phyloP scores from a whole-genome alignment of 2,329 filamentous ascomycete genomes.

The Eutypa lata region DNA sequence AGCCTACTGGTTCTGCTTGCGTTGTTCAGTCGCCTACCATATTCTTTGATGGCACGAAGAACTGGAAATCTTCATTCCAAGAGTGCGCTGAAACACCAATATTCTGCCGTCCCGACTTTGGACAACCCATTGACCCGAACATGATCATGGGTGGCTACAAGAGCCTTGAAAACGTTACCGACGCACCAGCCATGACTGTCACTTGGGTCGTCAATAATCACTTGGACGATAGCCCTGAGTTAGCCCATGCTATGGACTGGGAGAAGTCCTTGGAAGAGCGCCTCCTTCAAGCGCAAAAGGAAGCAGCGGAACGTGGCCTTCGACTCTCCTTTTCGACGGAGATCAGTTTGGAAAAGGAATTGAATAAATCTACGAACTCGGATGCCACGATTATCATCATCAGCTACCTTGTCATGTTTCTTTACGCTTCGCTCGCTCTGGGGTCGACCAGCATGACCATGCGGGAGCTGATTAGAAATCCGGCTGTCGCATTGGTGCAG shows the following conservation, averaged over 20 bases:
- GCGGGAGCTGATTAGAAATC: conserved; percentile 75
- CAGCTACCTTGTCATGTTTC: conserved; percentile 98
- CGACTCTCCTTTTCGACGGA: conserved; percentile 93
- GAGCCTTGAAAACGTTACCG: conserved; percentile 59
- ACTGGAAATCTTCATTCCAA: conserved; percentile 70
- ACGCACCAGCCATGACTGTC: conserved; percentile 77
- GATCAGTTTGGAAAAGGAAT: conserved; percentile 88
- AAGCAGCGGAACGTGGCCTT: conserved; percentile 75
- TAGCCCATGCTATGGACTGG: conserved; percentile 81
- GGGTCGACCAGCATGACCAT: conserved; percentile 82
- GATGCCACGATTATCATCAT: conserved; percentile 95
- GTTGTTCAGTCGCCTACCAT: conserved; percentile 90
- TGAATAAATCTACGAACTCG: conserved; percentile 98
- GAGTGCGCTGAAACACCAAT: conserved; percentile 78
- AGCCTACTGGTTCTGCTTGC: conserved; percentile 84
- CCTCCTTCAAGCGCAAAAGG: conserved; percentile 73
- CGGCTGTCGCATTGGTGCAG: conserved; percentile 81
- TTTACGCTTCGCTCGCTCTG: conserved; percentile 90
- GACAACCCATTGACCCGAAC: conserved; percentile 81
- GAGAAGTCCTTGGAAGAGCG: conserved; percentile 74
- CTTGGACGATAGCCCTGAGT: conserved; percentile 66
- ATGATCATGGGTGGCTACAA: conserved; percentile 83
- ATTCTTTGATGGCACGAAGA: conserved; percentile 70
- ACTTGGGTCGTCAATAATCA: conserved; percentile 95
- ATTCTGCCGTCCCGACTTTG: conserved; percentile 81